Conservation (phyloP, 768 basidiomycete genomes). For the Lactifluus volemus region DNA sequence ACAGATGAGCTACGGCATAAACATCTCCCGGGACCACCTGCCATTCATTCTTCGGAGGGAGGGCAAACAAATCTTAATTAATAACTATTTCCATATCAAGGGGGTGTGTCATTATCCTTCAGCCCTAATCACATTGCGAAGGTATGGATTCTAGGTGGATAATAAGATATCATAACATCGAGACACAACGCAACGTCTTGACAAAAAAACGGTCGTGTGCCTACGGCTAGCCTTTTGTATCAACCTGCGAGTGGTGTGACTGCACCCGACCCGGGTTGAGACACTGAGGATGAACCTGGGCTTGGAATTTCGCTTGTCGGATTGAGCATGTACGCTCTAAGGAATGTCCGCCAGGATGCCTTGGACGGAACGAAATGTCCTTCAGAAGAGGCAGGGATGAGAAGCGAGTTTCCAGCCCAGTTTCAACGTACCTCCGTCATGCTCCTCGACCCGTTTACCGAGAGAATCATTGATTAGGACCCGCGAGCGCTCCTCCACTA, state of each 20-base stretch:
- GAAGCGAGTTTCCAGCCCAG: neutral
- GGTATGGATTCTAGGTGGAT: constrained; percentile 3
- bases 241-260: constrained; percentile 32
- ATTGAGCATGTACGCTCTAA: constrained; percentile 54
- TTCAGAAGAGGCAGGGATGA: constrained; percentile 23
- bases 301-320: constrained; percentile 40
- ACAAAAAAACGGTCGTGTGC: neutral
- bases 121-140: neutral
- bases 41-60: too few relatives aligned
- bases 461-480: constrained; percentile 45
- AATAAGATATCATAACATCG: neutral
- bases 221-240: neutral
- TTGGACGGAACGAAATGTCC: constrained; percentile 83
- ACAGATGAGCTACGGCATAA: neutral
- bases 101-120: neutral
- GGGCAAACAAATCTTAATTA: neutral
- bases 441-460: constrained; percentile 59
- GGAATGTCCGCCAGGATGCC: constrained; percentile 65
- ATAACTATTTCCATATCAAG: neutral
- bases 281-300: constrained; percentile 29
- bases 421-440: constrained; percentile 59
- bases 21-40: neutral
- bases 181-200: constrained; percentile 4
- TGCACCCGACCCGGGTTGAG: constrained; percentile 38
- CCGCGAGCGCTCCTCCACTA: constrained; percentile 58